Base-by-base conservation (phyloP, 768 basidiomycete genomes). In the Serendipita sp. region DNA sequence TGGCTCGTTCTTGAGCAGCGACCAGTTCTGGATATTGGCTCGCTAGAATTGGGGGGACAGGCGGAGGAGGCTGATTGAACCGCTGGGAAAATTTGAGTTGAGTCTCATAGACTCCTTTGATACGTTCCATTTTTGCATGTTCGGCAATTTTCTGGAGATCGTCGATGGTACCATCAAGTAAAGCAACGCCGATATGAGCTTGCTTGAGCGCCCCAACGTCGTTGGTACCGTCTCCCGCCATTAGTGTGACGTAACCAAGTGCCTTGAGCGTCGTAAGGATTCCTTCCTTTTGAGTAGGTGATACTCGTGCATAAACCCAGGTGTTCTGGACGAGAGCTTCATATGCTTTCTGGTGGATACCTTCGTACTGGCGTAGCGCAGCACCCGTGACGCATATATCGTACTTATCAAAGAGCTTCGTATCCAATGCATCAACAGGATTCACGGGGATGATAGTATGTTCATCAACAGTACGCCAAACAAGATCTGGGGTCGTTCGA, bases 181-280 rank as follows among this genome's bases (percentile, higher is more conserved):
- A 76, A 1, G 95, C 95, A 30, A 98, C 89, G 60, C 96, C 95
- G 64, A 99, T 87, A 72, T 99, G 92, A 0, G 96, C 96, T 71
- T 96, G 93, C 73, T 98, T 99, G 61, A 99, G 81, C 2, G 96
- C 96, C 24, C 96, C 96, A 58, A 99, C 96, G 66, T 98, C 96
- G 70, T 99, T 98, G 3, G 96, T 99, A 31, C 96, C 96, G 70
- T 99, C 96, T 60, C 96, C 96, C 3, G 94, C 96, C 96, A 98
- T 98, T 60, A 99, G 79, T 0, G 96, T 99, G 16, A 79, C 80
- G 71, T 91, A 99, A 24, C 95, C 95, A 26, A 96, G 82, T 2
- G 78, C 78, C 72, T 93, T 93, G 61, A 98, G 77, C 4, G 87
- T 87, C 0, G 92, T 90, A 51, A 99, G 80, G 73, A 99, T 98